Evolutionary conservation across 768 basidiomycete species (phyloP).

Genomic region (Mycena chlorophos): DNA sequence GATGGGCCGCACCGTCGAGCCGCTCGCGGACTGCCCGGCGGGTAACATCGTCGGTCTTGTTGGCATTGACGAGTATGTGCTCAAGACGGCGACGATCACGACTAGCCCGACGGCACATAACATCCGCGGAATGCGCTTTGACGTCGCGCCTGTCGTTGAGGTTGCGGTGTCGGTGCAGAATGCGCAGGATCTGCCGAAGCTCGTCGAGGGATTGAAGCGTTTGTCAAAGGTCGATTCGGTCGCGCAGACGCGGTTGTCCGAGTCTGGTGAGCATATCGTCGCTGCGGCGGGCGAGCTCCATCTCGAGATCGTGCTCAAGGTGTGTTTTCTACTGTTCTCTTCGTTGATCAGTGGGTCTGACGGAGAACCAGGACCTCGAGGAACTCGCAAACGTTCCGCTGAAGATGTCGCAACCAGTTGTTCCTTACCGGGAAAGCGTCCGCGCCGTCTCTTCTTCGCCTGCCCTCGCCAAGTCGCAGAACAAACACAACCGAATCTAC

Average conservation of each 20-base stretch:
- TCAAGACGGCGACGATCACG: constrained; percentile 98
- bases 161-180: constrained; percentile 99
- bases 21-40: constrained; percentile 97
- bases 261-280: constrained; percentile 96
- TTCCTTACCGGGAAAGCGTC: constrained; percentile 97
- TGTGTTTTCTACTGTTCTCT: constrained; percentile 27
- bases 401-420: constrained; percentile 96
- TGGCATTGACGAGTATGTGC: constrained; percentile 99
- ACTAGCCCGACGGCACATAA: constrained; percentile 98
- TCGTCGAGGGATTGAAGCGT: constrained; percentile 99
- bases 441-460: constrained; percentile 91
- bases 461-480: constrained; percentile 98
- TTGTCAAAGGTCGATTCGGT: constrained; percentile 99
- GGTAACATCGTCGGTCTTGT: constrained; percentile 99
- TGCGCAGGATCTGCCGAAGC: constrained; percentile 96
- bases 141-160: constrained; percentile 98
- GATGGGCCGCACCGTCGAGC: constrained; percentile 99
- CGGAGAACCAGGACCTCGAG: constrained; percentile 75
- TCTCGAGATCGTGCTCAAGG: constrained; percentile 99
- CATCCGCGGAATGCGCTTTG: constrained; percentile 99
- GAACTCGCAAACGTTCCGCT: constrained; percentile 99
- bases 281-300: constrained; percentile 99
- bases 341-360: background rate
- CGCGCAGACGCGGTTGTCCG: constrained; percentile 89
- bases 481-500: constrained; percentile 99